phyloP scores from a whole-genome alignment of 2,329 filamentous ascomycete species.

The Xylariaceae sp. region DNA sequence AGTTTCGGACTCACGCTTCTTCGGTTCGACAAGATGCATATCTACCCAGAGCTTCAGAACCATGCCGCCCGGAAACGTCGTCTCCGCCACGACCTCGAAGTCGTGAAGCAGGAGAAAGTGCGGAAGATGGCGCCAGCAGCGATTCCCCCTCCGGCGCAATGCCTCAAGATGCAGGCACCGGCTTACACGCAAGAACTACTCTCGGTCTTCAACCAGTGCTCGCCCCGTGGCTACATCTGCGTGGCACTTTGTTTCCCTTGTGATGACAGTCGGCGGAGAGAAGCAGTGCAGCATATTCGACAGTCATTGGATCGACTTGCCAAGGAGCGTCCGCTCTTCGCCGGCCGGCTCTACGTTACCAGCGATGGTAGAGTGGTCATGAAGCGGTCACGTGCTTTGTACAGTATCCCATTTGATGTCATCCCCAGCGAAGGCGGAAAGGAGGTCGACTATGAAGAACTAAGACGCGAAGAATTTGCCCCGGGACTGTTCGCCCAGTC shows the following conservation, averaged over 20 bases:
- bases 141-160: conserved; percentile 13
- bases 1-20: background rate
- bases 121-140: conserved; percentile 18
- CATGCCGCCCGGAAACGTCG: conserved; percentile 24
- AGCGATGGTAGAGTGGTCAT: conserved; percentile 24
- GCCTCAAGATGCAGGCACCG: conserved; percentile 24
- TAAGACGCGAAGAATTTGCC: conserved; percentile 28
- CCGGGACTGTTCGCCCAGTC: conserved; percentile 27
- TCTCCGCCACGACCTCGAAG: conserved; percentile 18
- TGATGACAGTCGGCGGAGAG: conserved; percentile 21
- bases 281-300: conserved; percentile 26
- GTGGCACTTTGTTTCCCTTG: conserved; percentile 33
- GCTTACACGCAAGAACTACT: conserved; percentile 26
- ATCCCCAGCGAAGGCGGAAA: conserved; percentile 12
- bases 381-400: conserved; percentile 20
- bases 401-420: conserved; percentile 30
- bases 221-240: conserved; percentile 33
- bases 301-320: conserved; percentile 28
- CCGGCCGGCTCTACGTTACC: conserved; percentile 27
- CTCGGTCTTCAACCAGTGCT: conserved; percentile 33
- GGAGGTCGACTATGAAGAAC: conserved; percentile 23
- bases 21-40: conserved; percentile 21
- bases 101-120: conserved; percentile 16
- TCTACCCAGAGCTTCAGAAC: conserved; percentile 21
- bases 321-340: conserved; percentile 29